phyloP scores from a whole-genome alignment of 495 filamentous ascomycete genomes.

The Hypoxylon trugodes region DNA sequence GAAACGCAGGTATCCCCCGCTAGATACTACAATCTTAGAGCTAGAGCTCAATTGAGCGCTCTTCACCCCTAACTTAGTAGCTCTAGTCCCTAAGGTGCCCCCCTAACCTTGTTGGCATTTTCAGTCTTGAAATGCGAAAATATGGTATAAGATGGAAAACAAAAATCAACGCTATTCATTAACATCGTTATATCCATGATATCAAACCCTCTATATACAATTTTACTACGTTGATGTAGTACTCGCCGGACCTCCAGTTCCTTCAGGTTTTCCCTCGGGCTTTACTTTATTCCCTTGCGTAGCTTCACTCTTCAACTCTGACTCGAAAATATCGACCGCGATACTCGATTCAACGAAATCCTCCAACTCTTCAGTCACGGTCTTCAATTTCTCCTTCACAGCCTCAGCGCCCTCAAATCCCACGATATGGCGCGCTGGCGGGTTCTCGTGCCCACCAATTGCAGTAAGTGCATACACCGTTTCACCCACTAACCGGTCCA shows the following conservation, averaged over 20 bases:
- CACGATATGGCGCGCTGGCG: constrained; percentile 92
- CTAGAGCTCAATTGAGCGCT: too few species aligned
- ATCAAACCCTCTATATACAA: background rate
- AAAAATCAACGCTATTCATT: too few species aligned
- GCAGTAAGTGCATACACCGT: constrained; percentile 91
- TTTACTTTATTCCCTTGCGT: constrained; percentile 48
- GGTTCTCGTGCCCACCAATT: constrained; percentile 95
- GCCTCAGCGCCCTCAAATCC: constrained; percentile 87
- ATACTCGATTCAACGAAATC: constrained; percentile 92
- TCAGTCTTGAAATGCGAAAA: too few species aligned
- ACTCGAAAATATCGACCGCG: constrained; percentile 78
- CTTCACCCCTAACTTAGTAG: too few species aligned
- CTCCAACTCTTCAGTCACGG: constrained; percentile 92
- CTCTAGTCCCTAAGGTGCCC: too few species aligned
- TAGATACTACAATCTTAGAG: too few species aligned
- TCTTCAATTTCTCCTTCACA: constrained; percentile 97
- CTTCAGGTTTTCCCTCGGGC: constrained; percentile 33
- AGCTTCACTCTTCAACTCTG: constrained; percentile 57
- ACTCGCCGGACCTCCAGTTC: constrained; percentile 19
- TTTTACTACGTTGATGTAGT: constrained; percentile 10
- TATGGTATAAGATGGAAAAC: too few species aligned
- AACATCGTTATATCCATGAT: background rate
- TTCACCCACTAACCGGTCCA: constrained; percentile 78
- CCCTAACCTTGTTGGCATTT: too few species aligned
- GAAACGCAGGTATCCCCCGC: too few species aligned